Evolutionary conservation across 2,329 filamentous ascomycete species (phyloP), one percentile per base, ranked within the genome.

Genomic region (Ophiostoma populinum): DNA sequence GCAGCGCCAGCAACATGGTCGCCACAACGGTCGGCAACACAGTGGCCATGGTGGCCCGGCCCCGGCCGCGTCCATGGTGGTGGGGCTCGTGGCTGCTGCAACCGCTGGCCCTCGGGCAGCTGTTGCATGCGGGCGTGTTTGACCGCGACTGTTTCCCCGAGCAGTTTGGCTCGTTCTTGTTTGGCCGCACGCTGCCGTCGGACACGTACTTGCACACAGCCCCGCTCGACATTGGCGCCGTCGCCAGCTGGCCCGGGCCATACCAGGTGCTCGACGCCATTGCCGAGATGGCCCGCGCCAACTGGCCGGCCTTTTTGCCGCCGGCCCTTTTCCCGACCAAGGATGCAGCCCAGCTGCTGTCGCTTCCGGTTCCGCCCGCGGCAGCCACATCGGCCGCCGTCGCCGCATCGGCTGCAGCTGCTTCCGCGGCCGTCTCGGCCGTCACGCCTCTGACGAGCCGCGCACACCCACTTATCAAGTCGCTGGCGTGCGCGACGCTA

Each of bases 251-350:
- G 86, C 90, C 86, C 1, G 63, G 61, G 26, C 67, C 74, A 1
- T 71, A 76, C 47, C 70, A 83, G 41, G 75, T 94, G 19, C 71
- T 92, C 9, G 80, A 92, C 45, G 83, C 71, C 32, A 57, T 98
- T 12, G 81, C 76, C 4, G 67, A 79, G 45, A 87, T 94, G 61
- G 81, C 85, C 12, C 69, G 69, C 43, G 64, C 87, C 16, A 73
- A 73, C 49, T 94, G 87, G 81, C 87, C 86, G 65, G 79, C 65
- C 46, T 94, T 85, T 53, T 65, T 79, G 37, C 90, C 83, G 1
- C 87, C 87, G 1, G 87, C 85, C 26, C 67, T 94, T 39, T 92
- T 92, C 55, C 86, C 86, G 0, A 63, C 63, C 42, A 72, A 73
- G 46, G 65, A 68, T 27, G 58, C 65, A 32, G 72, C 49, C 42